A percentile compares a stretch with the other conserved stretches of the same genome.
These are phyloP conservation scores for Gracilaria vermiculophylla DNA, from an alignment of 23 red algal genomes.

Conservation along the genomic window DNA sequence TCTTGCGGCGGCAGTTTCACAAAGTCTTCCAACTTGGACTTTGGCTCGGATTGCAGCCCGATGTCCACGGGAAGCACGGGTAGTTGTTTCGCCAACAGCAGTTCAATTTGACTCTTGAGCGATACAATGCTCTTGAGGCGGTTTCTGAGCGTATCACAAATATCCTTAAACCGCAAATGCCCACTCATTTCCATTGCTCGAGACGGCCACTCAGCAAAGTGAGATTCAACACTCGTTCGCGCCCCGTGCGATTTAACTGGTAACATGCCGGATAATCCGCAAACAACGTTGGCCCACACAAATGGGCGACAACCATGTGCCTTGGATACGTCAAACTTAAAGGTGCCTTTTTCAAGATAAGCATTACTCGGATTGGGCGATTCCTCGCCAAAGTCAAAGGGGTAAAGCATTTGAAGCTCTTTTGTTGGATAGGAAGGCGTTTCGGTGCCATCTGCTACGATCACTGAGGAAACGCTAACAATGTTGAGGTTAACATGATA, in stretches of 20 bases:
- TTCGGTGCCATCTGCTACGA: conserved; percentile 31
- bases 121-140: conserved; percentile 19
- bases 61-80: conserved; percentile 2
- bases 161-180: conserved; percentile 55
- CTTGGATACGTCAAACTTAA: conserved; percentile 44
- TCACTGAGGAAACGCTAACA: conserved; percentile 10
- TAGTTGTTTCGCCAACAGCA: conserved; percentile 24
- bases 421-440: conserved; percentile 1
- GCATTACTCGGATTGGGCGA: conserved; percentile 67
- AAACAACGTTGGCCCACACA: conserved; percentile 83
- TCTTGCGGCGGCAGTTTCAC: background rate
- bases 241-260: background rate
- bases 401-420: conserved; percentile 52
- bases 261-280: conserved; percentile 41
- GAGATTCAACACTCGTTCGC: background rate
- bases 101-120: conserved; percentile 45
- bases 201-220: conserved; percentile 21
- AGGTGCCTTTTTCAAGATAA: conserved; percentile 53
- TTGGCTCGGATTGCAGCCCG: conserved; percentile 31
- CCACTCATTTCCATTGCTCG: conserved; percentile 25
- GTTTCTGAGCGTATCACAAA: conserved; percentile 4
- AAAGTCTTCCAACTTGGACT: conserved; percentile 42
- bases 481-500: conserved; percentile 33
- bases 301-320: conserved; percentile 66
- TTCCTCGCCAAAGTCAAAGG: conserved; percentile 59